Evolutionary conservation across 371 early-diverging fungal genomes (phyloP).

Genomic region (Mucor velutinosus): DNA sequence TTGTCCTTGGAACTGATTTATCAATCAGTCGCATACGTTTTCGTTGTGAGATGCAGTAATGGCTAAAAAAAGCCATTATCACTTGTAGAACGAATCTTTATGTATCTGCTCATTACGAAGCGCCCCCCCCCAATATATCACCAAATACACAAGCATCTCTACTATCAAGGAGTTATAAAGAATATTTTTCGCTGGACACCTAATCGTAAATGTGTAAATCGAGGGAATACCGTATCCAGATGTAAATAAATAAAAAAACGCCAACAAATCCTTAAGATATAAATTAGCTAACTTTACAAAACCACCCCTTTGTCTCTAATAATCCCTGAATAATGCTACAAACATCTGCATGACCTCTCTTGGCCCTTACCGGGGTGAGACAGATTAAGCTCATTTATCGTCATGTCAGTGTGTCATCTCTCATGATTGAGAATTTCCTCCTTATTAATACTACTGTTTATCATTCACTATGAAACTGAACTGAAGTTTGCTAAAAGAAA

Average conservation of each 20-base stretch:
- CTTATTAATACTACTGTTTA: neutral
- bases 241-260: neutral
- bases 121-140: no score
- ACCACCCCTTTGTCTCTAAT: neutral
- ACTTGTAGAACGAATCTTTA: no score
- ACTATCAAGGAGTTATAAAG: no score
- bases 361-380: neutral
- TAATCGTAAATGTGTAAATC: neutral
- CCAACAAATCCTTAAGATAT: neutral
- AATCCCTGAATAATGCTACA: neutral
- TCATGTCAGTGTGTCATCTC: slow-evolving; percentile 3
- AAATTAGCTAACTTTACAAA: neutral
- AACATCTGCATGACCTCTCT: neutral
- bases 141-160: no score
- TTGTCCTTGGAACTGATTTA: neutral
- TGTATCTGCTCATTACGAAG: no score
- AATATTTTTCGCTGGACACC: no score
- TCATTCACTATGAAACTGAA: neutral
- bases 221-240: neutral
- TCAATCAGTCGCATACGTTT: neutral
- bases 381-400: neutral
- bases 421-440: neutral
- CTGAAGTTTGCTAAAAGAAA: neutral
- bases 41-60: neutral
- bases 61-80: neutral